Conservation (phyloP, 116 monocot species). For the Zostera marina region DNA sequence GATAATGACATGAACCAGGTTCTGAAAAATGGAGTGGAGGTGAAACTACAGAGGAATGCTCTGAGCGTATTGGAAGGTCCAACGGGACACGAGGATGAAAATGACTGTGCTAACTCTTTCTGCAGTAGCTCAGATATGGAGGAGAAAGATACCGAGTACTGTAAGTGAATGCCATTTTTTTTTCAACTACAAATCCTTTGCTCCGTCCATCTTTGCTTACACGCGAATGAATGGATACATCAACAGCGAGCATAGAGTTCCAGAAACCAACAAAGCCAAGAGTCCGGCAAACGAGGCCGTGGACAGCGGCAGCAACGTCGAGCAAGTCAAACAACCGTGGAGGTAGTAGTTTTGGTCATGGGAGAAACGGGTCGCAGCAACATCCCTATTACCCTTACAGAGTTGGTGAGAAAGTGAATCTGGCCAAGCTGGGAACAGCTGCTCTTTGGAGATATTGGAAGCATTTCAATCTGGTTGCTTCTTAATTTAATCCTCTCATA, state of each 20-base stretch:
- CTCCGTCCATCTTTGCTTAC: no score
- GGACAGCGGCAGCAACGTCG: constrained; percentile 33
- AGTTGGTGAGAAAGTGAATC: constrained; percentile 43
- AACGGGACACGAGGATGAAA: constrained; percentile 41
- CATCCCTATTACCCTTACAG: constrained; percentile 15
- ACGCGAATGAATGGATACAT: no score
- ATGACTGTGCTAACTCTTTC: constrained; percentile 34
- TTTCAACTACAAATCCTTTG: no score
- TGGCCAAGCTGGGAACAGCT: constrained; percentile 65
- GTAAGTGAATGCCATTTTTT: constrained; percentile 8
- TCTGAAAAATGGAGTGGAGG: constrained; percentile 66
- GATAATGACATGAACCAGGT: no score
- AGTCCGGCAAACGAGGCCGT: constrained; percentile 48
- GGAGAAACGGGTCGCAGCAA: constrained; percentile 23
- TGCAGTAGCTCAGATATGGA: constrained; percentile 39
- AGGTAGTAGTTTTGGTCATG: no score
- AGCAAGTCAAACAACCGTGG: constrained; percentile 26
- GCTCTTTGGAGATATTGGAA: constrained; percentile 83
- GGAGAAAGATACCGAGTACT: constrained; percentile 28
- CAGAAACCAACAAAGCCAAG: constrained; percentile 59
- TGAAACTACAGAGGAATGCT: constrained; percentile 72
- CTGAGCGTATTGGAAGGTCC: constrained; percentile 59
- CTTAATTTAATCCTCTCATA: no score
- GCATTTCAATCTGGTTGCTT: constrained; percentile 72
- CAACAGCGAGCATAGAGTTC: constrained; percentile 47